Evolutionary conservation across 371 early-diverging fungal genomes (phyloP), one percentile per base, ranked within the genome.

Genomic region (Haplosporangium sp.): DNA sequence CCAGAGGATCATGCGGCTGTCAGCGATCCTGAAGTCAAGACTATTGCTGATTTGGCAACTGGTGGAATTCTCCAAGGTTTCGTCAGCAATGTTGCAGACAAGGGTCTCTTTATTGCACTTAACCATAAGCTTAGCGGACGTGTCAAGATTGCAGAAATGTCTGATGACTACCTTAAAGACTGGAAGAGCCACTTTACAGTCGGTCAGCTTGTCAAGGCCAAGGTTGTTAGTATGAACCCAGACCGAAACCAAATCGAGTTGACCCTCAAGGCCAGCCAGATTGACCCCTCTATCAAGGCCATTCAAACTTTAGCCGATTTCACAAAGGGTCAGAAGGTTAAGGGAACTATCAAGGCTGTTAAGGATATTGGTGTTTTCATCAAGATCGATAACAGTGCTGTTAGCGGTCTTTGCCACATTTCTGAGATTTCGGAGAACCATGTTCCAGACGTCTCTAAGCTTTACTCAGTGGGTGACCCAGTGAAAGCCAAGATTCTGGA

Each of bases 61-160:
- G 92, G 88, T 58, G 76, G 84, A 38, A 85, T 94, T 15, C 85
- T 96, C 6, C 84, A 83, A 15, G 97, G 96, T 3, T 95, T 92
- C 74, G 88, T 97, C 56, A 87, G 87, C 52, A 90, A 88, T 65
- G 86, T 95, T 35, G 86, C 91, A 10, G 87, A 92, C 37, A 87
- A 86, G 44, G 97, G 97, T 67, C 85, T 90, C 44, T 96, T 96
- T 83, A 88, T 97, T 40, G 71, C 86, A n/a, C 71, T 96, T 27
- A 89, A 89, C 45, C 89, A 88, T 55, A 72, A 84, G 17, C 62
- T 94, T 48, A 82, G 83, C 63, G 98, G 89, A 17, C 91, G 96
- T 65, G 94, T 96, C 59, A 92, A 94, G 85, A 95, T 97, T 81
- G 87, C 90, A 53, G 93, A 96, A 71, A 68, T 98, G n/a, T 92